Base-by-base conservation (phyloP, 352 stramenopile species). In the Globisporangium spinosum region DNA sequence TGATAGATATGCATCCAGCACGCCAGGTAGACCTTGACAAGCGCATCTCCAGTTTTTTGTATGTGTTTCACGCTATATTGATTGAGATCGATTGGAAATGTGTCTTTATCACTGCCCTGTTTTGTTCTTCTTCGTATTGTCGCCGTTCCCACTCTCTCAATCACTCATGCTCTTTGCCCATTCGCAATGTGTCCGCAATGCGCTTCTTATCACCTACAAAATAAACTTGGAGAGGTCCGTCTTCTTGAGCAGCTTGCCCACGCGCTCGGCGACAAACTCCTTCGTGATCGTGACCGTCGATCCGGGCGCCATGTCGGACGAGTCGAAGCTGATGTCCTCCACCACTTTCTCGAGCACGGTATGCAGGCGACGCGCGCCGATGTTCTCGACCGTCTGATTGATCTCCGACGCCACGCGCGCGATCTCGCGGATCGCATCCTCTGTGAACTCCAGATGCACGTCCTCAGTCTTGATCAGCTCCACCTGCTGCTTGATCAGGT, bases 141-240 rank as follows among this genome's bases (percentile, higher is more conserved):
- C 43, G 22, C 8, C 43, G 15, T 51, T 23, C 43, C 5, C 4
- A 20, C 20, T 58, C 58, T 17, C 20, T 15, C n/a, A n/a, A 45
- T 60, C 29, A 29, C 8, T 38, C 27, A 22, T 13, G 12, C 20
- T 29, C 29, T 4, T 62, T n/a, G 12, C 22, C 34, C 38, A 3
- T 32, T 62, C 34, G n/a, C 27, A 12, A 8, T 63, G 57, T 65
- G 38, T 45, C 38, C 38, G 12, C 3, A 45, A 45, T 45, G 12
- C 38, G 38, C 17, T 20, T 25, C 17, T 27, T 22, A 1, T 25
- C 43, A 61, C 80, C 80, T 97, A 99, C 75, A 99, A 89, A 85
- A 99, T 99, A 80, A 98, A 99, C 84, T 98, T 98, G 65, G 95
- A 98, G 38, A 99, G 87, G 77, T 99, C 97, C 67, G 88, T 97